These are phyloP conservation scores for Epichloe amarillans DNA, from an alignment of 2,329 filamentous ascomycete species.

Conservation along the genomic window DNA sequence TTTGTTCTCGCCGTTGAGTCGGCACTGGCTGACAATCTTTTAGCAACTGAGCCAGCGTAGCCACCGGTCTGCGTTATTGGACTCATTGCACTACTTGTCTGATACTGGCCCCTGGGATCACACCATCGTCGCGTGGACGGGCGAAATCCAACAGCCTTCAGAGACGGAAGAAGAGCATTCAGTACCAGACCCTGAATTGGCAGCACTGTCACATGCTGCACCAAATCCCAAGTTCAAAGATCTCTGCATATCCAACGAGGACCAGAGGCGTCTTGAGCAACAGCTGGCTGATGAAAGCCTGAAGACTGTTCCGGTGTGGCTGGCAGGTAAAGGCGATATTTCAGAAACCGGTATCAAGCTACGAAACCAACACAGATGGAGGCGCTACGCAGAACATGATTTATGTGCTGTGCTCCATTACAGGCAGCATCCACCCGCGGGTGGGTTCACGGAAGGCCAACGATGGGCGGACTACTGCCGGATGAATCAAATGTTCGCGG, in stretches of 20 bases:
- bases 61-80: constrained; percentile 81
- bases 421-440: constrained; percentile 78
- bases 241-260: constrained; percentile 39
- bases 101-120: constrained; percentile 78
- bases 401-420: constrained; percentile 91
- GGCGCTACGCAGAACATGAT: constrained; percentile 78
- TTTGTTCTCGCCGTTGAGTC: too few species aligned
- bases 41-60: constrained; percentile 33
- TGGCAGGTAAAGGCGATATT: constrained; percentile 62
- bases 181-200: neutral
- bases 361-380: constrained; percentile 74
- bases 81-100: constrained; percentile 76
- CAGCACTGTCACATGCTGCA: neutral
- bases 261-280: constrained; percentile 58
- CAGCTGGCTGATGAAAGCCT: constrained; percentile 61
- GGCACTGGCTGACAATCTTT: neutral
- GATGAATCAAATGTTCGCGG: constrained; percentile 83
- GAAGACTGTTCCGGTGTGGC: constrained; percentile 76
- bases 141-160: constrained; percentile 46
- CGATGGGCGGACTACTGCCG: constrained; percentile 89
- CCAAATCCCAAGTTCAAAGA: constrained; percentile 1
- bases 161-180: constrained; percentile 12
- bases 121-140: constrained; percentile 86
- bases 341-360: constrained; percentile 36
- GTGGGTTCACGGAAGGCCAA: constrained; percentile 63